Conservation (phyloP, 1,284 basidiomycete genomes). For the Trichosporon sp. region DNA sequence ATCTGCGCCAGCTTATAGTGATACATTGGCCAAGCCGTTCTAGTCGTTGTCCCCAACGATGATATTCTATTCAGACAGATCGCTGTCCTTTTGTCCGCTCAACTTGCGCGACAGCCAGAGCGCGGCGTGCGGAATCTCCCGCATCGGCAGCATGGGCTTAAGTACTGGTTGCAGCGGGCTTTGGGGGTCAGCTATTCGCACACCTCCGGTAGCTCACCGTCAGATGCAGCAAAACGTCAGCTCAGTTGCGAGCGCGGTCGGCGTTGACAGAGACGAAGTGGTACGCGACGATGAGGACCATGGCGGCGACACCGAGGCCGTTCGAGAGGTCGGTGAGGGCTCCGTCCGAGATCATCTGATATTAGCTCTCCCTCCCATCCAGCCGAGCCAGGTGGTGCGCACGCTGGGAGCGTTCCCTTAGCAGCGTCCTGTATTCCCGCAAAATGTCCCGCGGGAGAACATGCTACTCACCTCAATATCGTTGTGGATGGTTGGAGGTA, state of each 20-base stretch:
- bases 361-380: too few species aligned
- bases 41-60: neutral
- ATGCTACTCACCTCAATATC: neutral
- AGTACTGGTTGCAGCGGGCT: too few species aligned
- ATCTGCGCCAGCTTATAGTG: neutral
- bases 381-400: too few species aligned
- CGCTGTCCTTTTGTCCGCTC: neutral
- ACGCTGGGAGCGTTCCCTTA: too few species aligned
- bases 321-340: conserved; percentile 80
- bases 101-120: too few species aligned
- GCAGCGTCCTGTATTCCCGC: too few species aligned
- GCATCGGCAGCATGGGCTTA: too few species aligned
- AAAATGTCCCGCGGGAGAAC: too few species aligned
- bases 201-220: neutral
- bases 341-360: conserved; percentile 63
- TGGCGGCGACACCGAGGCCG: conserved; percentile 25
- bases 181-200: neutral
- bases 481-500: neutral
- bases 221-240: too few species aligned
- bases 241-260: neutral
- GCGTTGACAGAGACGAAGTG: conserved; percentile 80
- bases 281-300: conserved; percentile 55
- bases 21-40: neutral
- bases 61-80: neutral
- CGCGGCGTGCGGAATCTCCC: too few species aligned